Evolutionary conservation across 345 rosid species (phyloP).

Genomic region (Ceriops decandra): DNA sequence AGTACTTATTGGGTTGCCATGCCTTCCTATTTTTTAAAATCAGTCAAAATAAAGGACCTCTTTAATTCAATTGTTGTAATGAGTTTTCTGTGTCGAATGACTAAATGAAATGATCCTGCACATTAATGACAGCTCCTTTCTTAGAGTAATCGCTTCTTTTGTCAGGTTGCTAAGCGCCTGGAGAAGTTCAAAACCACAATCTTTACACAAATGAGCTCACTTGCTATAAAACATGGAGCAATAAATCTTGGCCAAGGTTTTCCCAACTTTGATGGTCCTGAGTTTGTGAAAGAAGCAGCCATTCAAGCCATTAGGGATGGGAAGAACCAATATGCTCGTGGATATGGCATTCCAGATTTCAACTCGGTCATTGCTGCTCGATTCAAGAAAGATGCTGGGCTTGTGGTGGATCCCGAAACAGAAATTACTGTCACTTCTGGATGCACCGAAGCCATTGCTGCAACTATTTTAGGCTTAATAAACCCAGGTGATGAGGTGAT

Average conservation of each 20-base stretch:
- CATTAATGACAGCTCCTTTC: neutral
- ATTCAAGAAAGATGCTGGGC: constrained; percentile 70
- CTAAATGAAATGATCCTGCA: neutral
- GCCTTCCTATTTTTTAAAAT: neutral
- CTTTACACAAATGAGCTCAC: constrained; percentile 87
- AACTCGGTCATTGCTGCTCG: constrained; percentile 65
- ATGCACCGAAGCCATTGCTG: constrained; percentile 95
- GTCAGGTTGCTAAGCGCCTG: constrained; percentile 74
- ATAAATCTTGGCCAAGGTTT: constrained; percentile 95
- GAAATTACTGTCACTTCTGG: constrained; percentile 93
- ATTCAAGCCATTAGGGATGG: constrained; percentile 86
- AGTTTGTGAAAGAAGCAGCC: constrained; percentile 90
- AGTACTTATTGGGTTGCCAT: neutral
- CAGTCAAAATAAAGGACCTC: neutral
- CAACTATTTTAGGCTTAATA: constrained; percentile 73
- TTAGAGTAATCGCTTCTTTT: neutral
- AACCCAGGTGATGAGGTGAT: constrained; percentile 96
- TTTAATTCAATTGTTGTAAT: neutral
- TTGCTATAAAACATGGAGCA: constrained; percentile 82
- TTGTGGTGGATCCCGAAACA: constrained; percentile 75
- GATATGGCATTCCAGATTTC: constrained; percentile 65
- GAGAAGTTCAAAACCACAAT: constrained; percentile 97
- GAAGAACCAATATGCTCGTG: constrained; percentile 96
- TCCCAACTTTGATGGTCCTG: constrained; percentile 96
- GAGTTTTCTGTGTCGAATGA: neutral